A percentile compares a stretch with the other conserved stretches of the same genome.
Conservation (phyloP, 208 protist genomes). For the Trichomonas tenax region DNA sequence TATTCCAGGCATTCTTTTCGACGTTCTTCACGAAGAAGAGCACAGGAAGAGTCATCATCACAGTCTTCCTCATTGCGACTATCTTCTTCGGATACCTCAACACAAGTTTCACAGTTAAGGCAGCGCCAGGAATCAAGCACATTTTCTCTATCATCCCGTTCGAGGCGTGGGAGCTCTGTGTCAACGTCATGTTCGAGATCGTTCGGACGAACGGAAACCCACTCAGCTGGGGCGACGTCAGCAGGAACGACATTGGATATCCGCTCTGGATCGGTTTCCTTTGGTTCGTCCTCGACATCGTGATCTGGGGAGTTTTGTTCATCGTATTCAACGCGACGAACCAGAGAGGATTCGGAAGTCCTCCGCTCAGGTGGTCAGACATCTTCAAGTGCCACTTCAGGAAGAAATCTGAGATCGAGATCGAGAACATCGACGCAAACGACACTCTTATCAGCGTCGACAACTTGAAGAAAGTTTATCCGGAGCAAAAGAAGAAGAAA, state of each 20-base stretch:
- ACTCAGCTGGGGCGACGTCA: background rate
- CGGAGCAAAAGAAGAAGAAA: background rate
- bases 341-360: background rate
- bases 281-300: background rate
- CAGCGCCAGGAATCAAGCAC: background rate
- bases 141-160: background rate
- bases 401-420: background rate
- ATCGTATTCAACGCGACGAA: background rate
- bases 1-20: background rate
- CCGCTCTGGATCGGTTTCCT: background rate
- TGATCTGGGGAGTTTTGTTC: background rate
- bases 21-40: background rate
- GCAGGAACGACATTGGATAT: background rate
- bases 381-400: background rate
- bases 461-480: background rate
- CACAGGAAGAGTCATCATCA: background rate
- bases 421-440: background rate
- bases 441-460: background rate
- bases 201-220: background rate
- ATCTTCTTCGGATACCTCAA: background rate
- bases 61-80: background rate
- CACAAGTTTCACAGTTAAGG: background rate
- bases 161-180: background rate
- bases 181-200: background rate
- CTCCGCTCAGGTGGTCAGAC: background rate